phyloP scores from a whole-genome alignment of 2,329 filamentous ascomycete species.

The Ceratocystis smalleyi region DNA sequence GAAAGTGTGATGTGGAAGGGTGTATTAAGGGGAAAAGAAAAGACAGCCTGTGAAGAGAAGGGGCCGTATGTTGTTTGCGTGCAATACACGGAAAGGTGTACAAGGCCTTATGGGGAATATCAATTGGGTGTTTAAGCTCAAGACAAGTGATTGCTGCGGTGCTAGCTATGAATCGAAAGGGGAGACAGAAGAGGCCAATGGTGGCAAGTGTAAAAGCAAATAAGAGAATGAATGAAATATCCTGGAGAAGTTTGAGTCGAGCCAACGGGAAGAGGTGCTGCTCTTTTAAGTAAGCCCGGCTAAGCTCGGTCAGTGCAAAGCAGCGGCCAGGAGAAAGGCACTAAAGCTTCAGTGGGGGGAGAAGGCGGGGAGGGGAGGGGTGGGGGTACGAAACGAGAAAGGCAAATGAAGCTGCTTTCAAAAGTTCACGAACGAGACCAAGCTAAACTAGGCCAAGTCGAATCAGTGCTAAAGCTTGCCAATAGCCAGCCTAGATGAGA shows the following conservation, averaged over 20 bases:
- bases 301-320: not conserved
- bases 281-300: conserved; percentile 7
- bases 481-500: not conserved
- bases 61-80: not conserved
- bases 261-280: not conserved
- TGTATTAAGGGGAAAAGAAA: not conserved
- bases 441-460: not conserved
- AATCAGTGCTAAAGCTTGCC: not conserved
- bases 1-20: not conserved
- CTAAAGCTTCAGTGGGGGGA: not conserved
- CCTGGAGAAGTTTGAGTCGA: not conserved
- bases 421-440: not conserved
- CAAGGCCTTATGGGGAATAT: not conserved
- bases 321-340: not conserved
- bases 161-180: not conserved
- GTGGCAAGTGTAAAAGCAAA: not conserved
- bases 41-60: not conserved
- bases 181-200: not conserved
- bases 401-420: not conserved
- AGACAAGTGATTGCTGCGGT: not conserved
- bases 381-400: not conserved
- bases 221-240: not conserved
- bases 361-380: not conserved
- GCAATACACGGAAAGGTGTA: not conserved
- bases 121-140: not conserved